Evolutionary conservation across 2,329 filamentous ascomycete species (phyloP), one percentile per base, ranked within the genome.

Genomic region (Cordyceps cicadae): DNA sequence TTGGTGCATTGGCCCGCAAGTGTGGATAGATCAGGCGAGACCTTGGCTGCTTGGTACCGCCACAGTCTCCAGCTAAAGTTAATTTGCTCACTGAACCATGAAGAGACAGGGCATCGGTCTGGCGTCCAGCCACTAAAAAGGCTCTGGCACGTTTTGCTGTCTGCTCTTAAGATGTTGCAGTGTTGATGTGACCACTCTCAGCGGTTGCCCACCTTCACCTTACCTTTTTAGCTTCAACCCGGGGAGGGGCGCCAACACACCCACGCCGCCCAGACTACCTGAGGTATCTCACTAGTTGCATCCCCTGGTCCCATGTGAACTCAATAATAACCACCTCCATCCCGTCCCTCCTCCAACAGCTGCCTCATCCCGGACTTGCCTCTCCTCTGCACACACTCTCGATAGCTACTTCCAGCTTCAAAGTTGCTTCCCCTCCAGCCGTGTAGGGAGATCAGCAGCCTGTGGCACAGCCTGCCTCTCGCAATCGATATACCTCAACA

Each of bases 231-330:
- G 37, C 56, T 24, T 52, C 49, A 34, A 46, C 39, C 41, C 9
- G 26, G 48, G 48, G 56, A 59, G 57, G 57, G 57, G 57, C 57
- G 50, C 57, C 57, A 53, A 53, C 57, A 59, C 39, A 45, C 24
- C 24, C 24, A 51, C 50, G 49, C 56, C 48, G 56, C 29, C 48
- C 29, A 29, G 5, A 29, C 29, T 7, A 29, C 5, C 29, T 29
- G 29, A 29, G 29, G 29, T 53, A 48, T 59, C 57, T 39, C 50
- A 17, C 56, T 43, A 17, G 14, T 53, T 59, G 49, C n/a, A 49
- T 59, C 49, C 57, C 57, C 57, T 59, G 57, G 5, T 58, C 57
- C 56, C 57, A 59, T 48, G 57, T 48, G 50, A 59, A 59, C 29
- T 43, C 34, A 37, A 59, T 52, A 54, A 59, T 53, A 54, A 39